phyloP scores from a whole-genome alignment of 2,329 filamentous ascomycete species.

The Colletotrichum graminicola region DNA sequence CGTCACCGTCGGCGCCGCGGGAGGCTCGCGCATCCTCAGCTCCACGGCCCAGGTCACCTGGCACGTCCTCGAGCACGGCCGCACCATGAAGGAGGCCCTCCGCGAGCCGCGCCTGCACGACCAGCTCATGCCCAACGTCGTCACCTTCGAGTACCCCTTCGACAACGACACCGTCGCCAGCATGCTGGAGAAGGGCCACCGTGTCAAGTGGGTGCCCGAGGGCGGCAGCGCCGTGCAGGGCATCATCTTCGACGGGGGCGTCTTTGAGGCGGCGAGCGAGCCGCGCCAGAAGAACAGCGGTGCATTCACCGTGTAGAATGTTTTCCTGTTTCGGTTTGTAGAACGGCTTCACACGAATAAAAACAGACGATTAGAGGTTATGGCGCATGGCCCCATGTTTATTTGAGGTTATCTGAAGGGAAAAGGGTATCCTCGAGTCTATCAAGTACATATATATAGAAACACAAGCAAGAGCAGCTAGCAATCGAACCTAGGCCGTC shows the following conservation, averaged over 20 bases:
- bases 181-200: slow-evolving; percentile 75
- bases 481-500: slow-evolving; percentile 38
- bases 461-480: slow-evolving; percentile 31
- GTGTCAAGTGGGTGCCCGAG: slow-evolving; percentile 75
- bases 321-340: background rate
- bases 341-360: background rate
- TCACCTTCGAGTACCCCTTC: slow-evolving; percentile 77
- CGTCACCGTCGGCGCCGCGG: slow-evolving; percentile 80
- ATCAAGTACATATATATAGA: slow-evolving; percentile 46
- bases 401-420: slow-evolving; percentile 40
- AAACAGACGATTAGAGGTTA: background rate
- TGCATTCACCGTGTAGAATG: slow-evolving; percentile 63
- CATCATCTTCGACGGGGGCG: slow-evolving; percentile 71
- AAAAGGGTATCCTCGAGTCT: slow-evolving; percentile 55
- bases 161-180: slow-evolving; percentile 73
- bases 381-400: slow-evolving; percentile 12
- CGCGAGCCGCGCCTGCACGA: slow-evolving; percentile 80
- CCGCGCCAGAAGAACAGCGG: slow-evolving; percentile 79
- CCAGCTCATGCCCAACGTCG: slow-evolving; percentile 80
- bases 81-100: slow-evolving; percentile 73
- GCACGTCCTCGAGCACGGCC: slow-evolving; percentile 75
- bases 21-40: slow-evolving; percentile 87
- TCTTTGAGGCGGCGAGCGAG: slow-evolving; percentile 83
- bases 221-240: slow-evolving; percentile 79
- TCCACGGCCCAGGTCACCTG: slow-evolving; percentile 80